Base-by-base conservation (phyloP, 2,329 filamentous ascomycete genomes). In the Xylaria polymorpha region DNA sequence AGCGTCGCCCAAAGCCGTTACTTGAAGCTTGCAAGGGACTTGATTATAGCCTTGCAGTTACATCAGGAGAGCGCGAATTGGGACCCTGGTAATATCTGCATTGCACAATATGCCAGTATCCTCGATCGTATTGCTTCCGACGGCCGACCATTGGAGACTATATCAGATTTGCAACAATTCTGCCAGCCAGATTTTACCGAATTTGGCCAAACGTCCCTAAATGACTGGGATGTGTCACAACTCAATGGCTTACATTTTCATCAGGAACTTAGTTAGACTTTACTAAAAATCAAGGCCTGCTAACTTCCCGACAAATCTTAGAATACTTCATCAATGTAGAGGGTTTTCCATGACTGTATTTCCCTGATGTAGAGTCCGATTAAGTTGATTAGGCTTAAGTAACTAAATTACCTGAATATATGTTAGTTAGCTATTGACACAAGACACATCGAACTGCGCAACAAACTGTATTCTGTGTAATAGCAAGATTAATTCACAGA, bases 11-110 rank as follows among this genome's bases (percentile, higher is more conserved):
- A 81, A 46, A 81, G 80, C 56, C 75, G 72, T 7, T 83, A 83
- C 0, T 75, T 86, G 10, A 76, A 77, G n/a, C 79, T 85, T 62
- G 83, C 84, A 0, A 78, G 76, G 5, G 80, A 83, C 22, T 77
- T 86, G 12, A 75, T 86, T 3, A 69, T 71, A 2, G 75, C 80
- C 1, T 76, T 87, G 15, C 79, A 78, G 14, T 69, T 71, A 0
- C 83, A 85, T 53, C 80, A 80, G 1, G 77, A 82, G 20, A 74
- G 77, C 5, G 77, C 76, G 51, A 77, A 73, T 0, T 87, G 86
- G 85, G 85, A 87, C 67, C 75, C 87, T 0, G 85, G 80, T 0
- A 84, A 87, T 57, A 79, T 85, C 4, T 87, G 85, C 67, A 74
- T 87, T 1, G 79, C 80, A 0, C 83, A 86, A 57, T 83, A 85